Conservation (phyloP, 345 rosid species). For the Adansonia digitata region DNA sequence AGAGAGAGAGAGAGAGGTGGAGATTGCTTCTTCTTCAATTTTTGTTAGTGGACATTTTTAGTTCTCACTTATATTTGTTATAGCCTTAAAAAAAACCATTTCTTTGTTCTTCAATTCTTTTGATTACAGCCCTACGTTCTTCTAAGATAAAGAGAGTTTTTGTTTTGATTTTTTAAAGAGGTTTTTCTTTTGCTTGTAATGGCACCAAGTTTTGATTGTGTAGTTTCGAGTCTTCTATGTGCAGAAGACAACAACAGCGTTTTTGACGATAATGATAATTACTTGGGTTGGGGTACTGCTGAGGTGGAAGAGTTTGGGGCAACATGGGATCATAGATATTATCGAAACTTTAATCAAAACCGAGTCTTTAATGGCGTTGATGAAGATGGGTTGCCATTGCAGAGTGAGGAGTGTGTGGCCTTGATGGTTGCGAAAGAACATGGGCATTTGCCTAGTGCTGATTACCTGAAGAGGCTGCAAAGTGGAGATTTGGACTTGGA, state of each 20-base stretch:
- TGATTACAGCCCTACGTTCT: conserved; percentile 22
- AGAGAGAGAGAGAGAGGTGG: neutral
- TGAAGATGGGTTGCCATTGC: conserved; percentile 32
- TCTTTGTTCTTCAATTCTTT: conserved; percentile 30
- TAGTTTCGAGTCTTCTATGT: conserved; percentile 49
- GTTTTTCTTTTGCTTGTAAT: conserved; percentile 19
- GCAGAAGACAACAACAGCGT: conserved; percentile 43
- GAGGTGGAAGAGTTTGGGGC: conserved; percentile 32
- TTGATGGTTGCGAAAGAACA: conserved; percentile 53
- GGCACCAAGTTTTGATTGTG: conserved; percentile 61
- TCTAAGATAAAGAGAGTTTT: neutral
- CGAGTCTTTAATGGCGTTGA: conserved; percentile 20
- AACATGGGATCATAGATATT: conserved; percentile 26
- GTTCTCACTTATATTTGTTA: neutral
- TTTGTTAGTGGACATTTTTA: neutral
- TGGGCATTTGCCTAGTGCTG: conserved; percentile 43
- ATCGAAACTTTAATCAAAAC: conserved; percentile 23
- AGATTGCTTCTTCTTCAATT: conserved; percentile 7
- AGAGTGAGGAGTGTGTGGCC: conserved; percentile 49
- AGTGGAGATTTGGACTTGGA: conserved; percentile 47
- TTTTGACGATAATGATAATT: conserved; percentile 32
- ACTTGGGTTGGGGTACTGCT: conserved; percentile 10
- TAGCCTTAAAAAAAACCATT: neutral
- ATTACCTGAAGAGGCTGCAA: conserved; percentile 49
- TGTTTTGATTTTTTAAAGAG: neutral